Conservation (phyloP, 129 eudicot species). For the Kitagawia praeruptora region DNA sequence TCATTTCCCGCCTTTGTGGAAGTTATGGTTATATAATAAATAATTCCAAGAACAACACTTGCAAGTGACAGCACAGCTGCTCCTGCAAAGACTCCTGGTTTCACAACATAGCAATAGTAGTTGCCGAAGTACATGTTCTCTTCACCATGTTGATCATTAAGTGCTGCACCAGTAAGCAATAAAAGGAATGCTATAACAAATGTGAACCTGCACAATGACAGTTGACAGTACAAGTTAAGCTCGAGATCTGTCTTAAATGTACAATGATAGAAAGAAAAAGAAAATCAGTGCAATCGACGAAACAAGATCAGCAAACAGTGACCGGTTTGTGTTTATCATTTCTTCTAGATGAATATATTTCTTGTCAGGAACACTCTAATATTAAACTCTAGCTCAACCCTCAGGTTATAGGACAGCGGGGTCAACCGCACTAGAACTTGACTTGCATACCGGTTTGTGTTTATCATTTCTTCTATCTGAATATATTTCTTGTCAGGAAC, state of each 20-base stretch:
- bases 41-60: slow-evolving; percentile 49
- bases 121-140: slow-evolving; percentile 58
- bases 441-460: neutral
- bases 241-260: no score
- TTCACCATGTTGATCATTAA: slow-evolving; percentile 65
- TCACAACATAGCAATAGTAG: slow-evolving; percentile 73
- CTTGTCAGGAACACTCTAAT: no score
- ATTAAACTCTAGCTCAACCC: no score
- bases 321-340: neutral
- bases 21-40: slow-evolving; percentile 11
- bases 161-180: slow-evolving; percentile 71
- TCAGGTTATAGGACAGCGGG: no score
- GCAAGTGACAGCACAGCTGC: slow-evolving; percentile 59
- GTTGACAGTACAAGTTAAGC: neutral
- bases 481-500: no score
- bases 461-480: no score
- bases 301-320: neutral
- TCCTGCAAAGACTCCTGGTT: slow-evolving; percentile 86
- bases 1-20: slow-evolving; percentile 2
- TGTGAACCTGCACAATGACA: slow-evolving; percentile 58
- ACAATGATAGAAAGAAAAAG: no score
- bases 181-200: slow-evolving; percentile 76
- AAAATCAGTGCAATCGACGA: neutral
- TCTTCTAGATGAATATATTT: no score
- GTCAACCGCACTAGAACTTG: no score